Conservation (phyloP, 2,329 filamentous ascomycete genomes). For the Fusarium illudens region DNA sequence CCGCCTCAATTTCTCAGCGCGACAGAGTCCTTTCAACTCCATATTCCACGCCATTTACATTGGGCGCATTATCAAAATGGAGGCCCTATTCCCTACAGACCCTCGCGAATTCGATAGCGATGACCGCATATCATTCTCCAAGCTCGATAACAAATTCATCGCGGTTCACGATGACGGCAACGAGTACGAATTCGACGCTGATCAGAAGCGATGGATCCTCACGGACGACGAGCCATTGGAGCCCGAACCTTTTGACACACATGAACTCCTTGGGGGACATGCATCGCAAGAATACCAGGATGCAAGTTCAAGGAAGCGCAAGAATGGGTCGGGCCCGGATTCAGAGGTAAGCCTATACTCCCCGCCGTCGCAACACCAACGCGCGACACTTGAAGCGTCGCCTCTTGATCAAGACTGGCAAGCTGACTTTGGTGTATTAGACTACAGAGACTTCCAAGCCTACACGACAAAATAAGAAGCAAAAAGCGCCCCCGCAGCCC, state of each 20-base stretch:
- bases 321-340: slow-evolving; percentile 50
- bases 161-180: slow-evolving; percentile 84
- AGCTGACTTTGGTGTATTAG: slow-evolving; percentile 29
- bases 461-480: slow-evolving; percentile 55
- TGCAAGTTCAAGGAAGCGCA: slow-evolving; percentile 52
- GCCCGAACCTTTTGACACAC: slow-evolving; percentile 52
- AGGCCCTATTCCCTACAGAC: slow-evolving; percentile 63
- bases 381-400: neutral
- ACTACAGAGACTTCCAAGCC: slow-evolving; percentile 46
- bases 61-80: slow-evolving; percentile 39
- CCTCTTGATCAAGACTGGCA: neutral
- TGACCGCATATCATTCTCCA: slow-evolving; percentile 87
- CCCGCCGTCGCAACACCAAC: neutral
- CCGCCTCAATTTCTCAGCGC: slow-evolving; percentile 4
- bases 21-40: neutral
- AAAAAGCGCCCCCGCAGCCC: slow-evolving; percentile 59
- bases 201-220: slow-evolving; percentile 78
- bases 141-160: slow-evolving; percentile 80
- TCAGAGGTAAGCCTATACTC: slow-evolving; percentile 53
- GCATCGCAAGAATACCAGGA: slow-evolving; percentile 38
- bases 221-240: slow-evolving; percentile 56
- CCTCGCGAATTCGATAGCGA: slow-evolving; percentile 77
- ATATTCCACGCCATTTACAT: neutral
- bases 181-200: slow-evolving; percentile 83
- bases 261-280: slow-evolving; percentile 47